Percentiles rank a stretch among this genome's conserved stretches.
These are phyloP conservation scores for Malassezia restricta DNA, from an alignment of 1,284 basidiomycete species.

Conservation along the genomic window DNA sequence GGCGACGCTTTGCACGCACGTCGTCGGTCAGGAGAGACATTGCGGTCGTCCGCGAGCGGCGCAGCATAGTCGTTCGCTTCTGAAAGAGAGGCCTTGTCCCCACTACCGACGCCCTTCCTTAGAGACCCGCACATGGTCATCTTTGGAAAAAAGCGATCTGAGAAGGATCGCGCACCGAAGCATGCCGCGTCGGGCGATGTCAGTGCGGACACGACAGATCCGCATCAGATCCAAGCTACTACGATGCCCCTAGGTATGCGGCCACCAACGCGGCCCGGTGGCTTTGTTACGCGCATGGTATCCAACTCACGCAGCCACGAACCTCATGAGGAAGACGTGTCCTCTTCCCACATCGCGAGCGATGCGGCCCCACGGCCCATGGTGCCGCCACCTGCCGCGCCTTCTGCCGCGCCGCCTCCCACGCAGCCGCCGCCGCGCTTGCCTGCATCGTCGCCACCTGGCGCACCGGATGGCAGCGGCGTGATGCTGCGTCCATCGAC, in stretches of 20 bases:
- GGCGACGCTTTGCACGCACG: too few species aligned
- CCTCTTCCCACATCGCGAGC: too few species aligned
- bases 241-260: background rate
- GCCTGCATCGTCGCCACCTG: background rate
- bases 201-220: background rate
- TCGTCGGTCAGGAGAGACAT: too few species aligned
- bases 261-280: background rate
- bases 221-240: background rate
- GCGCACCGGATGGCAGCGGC: background rate
- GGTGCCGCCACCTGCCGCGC: background rate
- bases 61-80: too few species aligned
- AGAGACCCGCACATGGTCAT: slow-evolving; percentile 6
- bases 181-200: background rate
- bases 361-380: too few species aligned
- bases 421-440: background rate
- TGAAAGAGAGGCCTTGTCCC: too few species aligned
- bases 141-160: slow-evolving; percentile 17
- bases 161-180: slow-evolving; percentile 10
- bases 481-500: background rate
- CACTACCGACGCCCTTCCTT: too few species aligned
- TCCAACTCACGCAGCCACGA: slow-evolving; percentile 3
- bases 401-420: background rate
- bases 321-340: background rate
- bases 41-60: too few species aligned
- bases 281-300: slow-evolving; percentile 12